These are phyloP conservation scores for Coleophoma cylindrospora DNA, from an alignment of 2,329 filamentous ascomycete species.

Conservation along the genomic window DNA sequence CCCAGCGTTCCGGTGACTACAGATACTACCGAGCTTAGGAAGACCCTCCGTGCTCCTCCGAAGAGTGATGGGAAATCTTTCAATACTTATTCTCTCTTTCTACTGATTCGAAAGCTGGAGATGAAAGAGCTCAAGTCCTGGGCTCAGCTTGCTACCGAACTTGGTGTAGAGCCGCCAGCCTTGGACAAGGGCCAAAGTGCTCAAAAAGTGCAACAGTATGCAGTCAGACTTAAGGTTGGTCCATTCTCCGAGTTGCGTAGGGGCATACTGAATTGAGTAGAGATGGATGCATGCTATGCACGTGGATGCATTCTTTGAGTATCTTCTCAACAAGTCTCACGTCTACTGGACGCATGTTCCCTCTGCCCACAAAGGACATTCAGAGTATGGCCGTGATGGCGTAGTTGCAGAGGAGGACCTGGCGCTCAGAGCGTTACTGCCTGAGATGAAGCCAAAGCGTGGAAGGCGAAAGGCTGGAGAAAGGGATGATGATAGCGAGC, in stretches of 20 bases:
- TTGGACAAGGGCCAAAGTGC: conserved; percentile 79
- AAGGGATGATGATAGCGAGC: conserved; percentile 47
- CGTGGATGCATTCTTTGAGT: conserved; percentile 91
- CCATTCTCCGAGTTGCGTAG: too few relatives aligned
- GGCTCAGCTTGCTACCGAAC: conserved; percentile 78
- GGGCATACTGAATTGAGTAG: conserved; percentile 33
- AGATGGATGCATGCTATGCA: conserved; percentile 98
- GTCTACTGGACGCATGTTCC: conserved; percentile 78
- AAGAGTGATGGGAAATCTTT: conserved; percentile 87
- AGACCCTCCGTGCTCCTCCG: conserved; percentile 73
- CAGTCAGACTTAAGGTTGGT: conserved; percentile 78
- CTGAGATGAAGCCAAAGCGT: conserved; percentile 63
- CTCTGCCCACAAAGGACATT: conserved; percentile 53
- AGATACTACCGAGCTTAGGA: conserved; percentile 66
- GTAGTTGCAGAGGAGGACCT: conserved; percentile 85
- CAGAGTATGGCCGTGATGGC: conserved; percentile 67
- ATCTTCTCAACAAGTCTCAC: conserved; percentile 72
- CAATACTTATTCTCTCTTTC: conserved; percentile 69
- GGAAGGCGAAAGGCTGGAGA: conserved; percentile 59
- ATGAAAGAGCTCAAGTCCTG: conserved; percentile 85
- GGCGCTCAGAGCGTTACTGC: conserved; percentile 76
- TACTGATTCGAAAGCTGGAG: conserved; percentile 75
- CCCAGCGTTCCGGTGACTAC: conserved; percentile 67
- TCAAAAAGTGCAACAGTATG: conserved; percentile 94
- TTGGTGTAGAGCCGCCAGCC: conserved; percentile 85